Evolutionary conservation across 2,329 filamentous ascomycete genomes (phyloP), one percentile per base, ranked within the genome.

Genomic region (Sclerotinia sclerotiorum): DNA sequence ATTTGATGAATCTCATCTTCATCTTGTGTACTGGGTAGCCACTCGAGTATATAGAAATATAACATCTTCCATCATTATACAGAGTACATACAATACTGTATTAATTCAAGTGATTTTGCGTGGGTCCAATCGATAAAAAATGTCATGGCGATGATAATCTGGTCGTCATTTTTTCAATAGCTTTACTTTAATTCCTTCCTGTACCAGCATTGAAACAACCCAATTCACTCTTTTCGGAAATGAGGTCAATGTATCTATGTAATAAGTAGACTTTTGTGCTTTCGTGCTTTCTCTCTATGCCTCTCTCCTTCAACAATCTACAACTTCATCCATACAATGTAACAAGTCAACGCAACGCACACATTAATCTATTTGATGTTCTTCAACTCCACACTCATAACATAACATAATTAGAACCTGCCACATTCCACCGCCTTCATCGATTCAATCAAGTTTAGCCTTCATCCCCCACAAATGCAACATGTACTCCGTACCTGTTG

Each of bases 401-500:
- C 35, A 35, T 7, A 32, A 32, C 29, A 61, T 4, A 24, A 15
- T 7, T 10, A 49, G 1, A 39, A 57, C 21, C 58, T 62, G 58
- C 46, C 58, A 39, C 0, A 0, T 2, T 39, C 13, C 46, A 62
- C 58, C 58, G 58, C 58, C n/a, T 27, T 19, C 0, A 7, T 2
- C 2, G 0, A 27, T 39, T 29, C 2, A 35, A 51, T 62, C 6
- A 10, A 39, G 58, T 48, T 46, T 58, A 39, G 63, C 39, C 27
- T 39, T 21, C 2, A 0, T 6, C 42, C 54, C 63, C 39, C 39
- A 48, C 44, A 60, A 15, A 60, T 39, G n/a, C 32, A 60, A 58
- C 19, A 65, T 56, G 52, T 27, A 51, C 46, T 39, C 58, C 46
- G 44, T 60, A 39, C 52, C 67, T 42, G 51, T 71, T 11, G 71